A percentile compares a stretch with the other conserved stretches of the same genome.
Conservation (phyloP, 1,284 basidiomycete genomes). For the Earliella scabrosa region DNA sequence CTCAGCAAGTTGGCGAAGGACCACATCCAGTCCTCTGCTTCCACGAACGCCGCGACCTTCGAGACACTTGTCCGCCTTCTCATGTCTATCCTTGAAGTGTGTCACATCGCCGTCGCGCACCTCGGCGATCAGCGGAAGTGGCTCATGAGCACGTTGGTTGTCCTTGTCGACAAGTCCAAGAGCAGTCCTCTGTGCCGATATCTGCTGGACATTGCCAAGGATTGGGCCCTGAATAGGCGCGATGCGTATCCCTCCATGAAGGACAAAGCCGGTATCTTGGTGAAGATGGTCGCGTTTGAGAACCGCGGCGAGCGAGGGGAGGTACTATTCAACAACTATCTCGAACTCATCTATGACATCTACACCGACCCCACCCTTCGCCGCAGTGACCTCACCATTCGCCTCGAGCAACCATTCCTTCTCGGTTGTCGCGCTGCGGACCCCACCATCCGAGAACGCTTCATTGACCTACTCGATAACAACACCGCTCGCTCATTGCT, state of each 20-base stretch:
- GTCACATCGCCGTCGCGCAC: slow-evolving; percentile 63
- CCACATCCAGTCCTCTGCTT: slow-evolving; percentile 64
- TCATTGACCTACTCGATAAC: slow-evolving; percentile 90
- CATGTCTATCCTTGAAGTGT: slow-evolving; percentile 73
- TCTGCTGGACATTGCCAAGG: slow-evolving; percentile 85
- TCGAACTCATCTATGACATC: slow-evolving; percentile 93
- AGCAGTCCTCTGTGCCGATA: slow-evolving; percentile 83
- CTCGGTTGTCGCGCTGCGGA: slow-evolving; percentile 91
- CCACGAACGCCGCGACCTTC: slow-evolving; percentile 47
- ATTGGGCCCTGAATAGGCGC: slow-evolving; percentile 87
- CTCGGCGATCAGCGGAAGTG: slow-evolving; percentile 76
- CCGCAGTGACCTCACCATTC: slow-evolving; percentile 92
- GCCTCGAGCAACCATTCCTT: slow-evolving; percentile 93
- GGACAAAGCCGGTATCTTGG: slow-evolving; percentile 90
- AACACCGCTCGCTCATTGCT: slow-evolving; percentile 87
- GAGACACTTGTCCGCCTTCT: slow-evolving; percentile 68
- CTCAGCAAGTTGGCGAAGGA: slow-evolving; percentile 90
- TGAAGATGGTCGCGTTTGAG: slow-evolving; percentile 93
- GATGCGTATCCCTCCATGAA: slow-evolving; percentile 92
- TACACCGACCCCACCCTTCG: slow-evolving; percentile 88
- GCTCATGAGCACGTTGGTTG: slow-evolving; percentile 77
- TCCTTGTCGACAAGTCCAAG: slow-evolving; percentile 93
- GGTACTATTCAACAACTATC: slow-evolving; percentile 80
- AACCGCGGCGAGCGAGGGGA: slow-evolving; percentile 78
- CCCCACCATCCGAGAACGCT: slow-evolving; percentile 79